phyloP scores from a whole-genome alignment of 805 yeast genomes.

The Pichia kluyveri region DNA sequence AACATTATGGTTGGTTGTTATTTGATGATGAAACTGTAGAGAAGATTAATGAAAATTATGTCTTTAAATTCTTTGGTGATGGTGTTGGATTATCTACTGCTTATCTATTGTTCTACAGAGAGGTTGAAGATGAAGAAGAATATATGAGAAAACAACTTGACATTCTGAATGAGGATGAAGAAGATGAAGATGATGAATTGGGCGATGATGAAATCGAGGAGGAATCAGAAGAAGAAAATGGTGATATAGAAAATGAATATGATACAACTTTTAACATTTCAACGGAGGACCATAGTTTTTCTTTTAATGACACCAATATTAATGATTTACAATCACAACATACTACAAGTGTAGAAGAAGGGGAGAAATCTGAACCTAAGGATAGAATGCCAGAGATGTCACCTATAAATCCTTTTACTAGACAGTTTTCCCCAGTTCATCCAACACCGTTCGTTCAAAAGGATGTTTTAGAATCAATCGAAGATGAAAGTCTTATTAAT shows the following conservation, averaged over 20 bases:
- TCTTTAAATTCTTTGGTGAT: conserved; percentile 80
- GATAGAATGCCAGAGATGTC: neutral
- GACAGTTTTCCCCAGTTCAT: neutral
- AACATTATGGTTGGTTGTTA: conserved; percentile 75
- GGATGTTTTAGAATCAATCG: neutral
- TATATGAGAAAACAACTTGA: conserved; percentile 22
- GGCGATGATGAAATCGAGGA: neutral
- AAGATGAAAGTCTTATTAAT: neutral
- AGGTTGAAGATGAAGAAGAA: conserved; percentile 33
- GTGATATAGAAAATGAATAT: neutral
- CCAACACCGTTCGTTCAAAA: neutral
- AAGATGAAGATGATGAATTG: neutral
- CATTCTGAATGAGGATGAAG: conserved; percentile 22
- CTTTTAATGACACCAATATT: neutral
- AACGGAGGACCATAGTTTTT: no score
- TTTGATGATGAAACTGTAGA: conserved; percentile 96
- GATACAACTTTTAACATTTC: neutral
- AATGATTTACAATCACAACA: neutral
- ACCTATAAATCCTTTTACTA: neutral
- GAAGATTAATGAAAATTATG: conserved; percentile 73
- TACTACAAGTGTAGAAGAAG: no score
- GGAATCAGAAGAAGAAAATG: neutral
- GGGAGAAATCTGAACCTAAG: no score
- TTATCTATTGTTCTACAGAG: conserved; percentile 76
- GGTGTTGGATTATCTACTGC: conserved; percentile 86